phyloP scores from a whole-genome alignment of 371 early-diverging fungal genomes.

The Mortierella sp. region DNA sequence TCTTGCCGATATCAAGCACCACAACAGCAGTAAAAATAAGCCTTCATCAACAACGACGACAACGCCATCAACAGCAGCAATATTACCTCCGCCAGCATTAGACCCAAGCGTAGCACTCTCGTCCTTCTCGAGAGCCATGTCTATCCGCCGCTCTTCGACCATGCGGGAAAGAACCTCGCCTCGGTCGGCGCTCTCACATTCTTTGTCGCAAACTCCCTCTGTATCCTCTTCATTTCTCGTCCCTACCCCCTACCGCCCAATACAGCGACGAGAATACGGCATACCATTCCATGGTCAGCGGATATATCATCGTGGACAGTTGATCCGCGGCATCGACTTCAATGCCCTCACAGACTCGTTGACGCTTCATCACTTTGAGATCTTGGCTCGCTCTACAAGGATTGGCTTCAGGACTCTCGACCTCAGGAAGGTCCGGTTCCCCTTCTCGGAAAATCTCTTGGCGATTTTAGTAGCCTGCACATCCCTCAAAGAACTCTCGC shows the following conservation, averaged over 20 bases:
- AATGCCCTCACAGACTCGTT: slow-evolving; percentile 12
- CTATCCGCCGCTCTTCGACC: slow-evolving; percentile 23
- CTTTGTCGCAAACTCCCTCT: slow-evolving; percentile 10
- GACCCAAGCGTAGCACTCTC: neutral
- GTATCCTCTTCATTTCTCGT: slow-evolving; percentile 2
- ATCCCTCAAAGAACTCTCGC: slow-evolving; percentile 22
- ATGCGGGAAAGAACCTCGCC: slow-evolving; percentile 15
- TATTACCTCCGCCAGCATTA: neutral
- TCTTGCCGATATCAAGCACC: slow-evolving; percentile 10
- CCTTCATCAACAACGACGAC: neutral
- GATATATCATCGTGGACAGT: slow-evolving; percentile 47
- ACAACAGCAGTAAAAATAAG: neutral
- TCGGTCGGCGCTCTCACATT: neutral
- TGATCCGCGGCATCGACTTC: slow-evolving; percentile 50
- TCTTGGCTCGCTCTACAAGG: slow-evolving; percentile 47
- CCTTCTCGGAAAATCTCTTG: slow-evolving; percentile 45
- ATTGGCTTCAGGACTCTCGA: slow-evolving; percentile 51
- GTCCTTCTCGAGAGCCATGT: slow-evolving; percentile 14
- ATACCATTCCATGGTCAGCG: slow-evolving; percentile 52
- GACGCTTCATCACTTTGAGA: slow-evolving; percentile 46
- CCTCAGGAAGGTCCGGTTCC: slow-evolving; percentile 26
- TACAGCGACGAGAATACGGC: slow-evolving; percentile 39
- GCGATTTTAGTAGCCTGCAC: slow-evolving; percentile 37
- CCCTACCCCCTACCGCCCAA: slow-evolving; percentile 36
- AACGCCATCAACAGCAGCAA: too few relatives aligned